Evolutionary conservation across 345 rosid genomes (phyloP), one percentile per base, ranked within the genome.

Genomic region (Dipteronia dyeriana): DNA sequence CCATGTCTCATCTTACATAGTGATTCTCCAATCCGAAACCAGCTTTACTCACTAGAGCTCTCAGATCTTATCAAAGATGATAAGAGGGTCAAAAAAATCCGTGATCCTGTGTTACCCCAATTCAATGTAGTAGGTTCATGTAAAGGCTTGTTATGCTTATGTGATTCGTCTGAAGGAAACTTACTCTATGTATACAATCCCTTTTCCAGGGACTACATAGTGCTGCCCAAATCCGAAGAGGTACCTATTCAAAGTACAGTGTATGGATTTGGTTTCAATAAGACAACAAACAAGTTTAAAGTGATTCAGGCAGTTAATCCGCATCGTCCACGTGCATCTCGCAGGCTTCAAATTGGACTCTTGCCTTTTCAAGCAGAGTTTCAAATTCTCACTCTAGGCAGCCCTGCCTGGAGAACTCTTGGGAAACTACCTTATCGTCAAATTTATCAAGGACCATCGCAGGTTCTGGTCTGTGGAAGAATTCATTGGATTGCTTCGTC

Each of bases 41-140:
- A 80, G 78, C 85, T 90, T 66, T 69, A 69, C 39, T 85, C 76
- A 16, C 77, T 75, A 2, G 88, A 89, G 66, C 75, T 87, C 14
- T 74, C 85, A 0, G 83, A 13, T 0, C 0, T 34, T 34, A 7
- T 10, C 1, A 73, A 59, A 22, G 74, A 43, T 5, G 68, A 64
- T 11, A 19, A 65, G 10, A 66, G 54, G 51, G 81, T 83, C 67
- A 80, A 83, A 72, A 84, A 67, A 77, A 75, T 87, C 43, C 38
- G 25, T 29, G 47, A 47, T 16, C 89, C 87, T 1, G n/a, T 20
- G 39, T 80, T 84, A 80, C 79, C 80, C 0, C 87, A 86, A 54
- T 88, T 85, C 41, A 84, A 88, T 5, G 82, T 85, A 26, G 77
- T 81, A 14, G 89, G 88, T 1, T 86, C 89, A 7, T 86, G 89